phyloP scores from a whole-genome alignment of 1,284 basidiomycete species.

The Irpex sp. region DNA sequence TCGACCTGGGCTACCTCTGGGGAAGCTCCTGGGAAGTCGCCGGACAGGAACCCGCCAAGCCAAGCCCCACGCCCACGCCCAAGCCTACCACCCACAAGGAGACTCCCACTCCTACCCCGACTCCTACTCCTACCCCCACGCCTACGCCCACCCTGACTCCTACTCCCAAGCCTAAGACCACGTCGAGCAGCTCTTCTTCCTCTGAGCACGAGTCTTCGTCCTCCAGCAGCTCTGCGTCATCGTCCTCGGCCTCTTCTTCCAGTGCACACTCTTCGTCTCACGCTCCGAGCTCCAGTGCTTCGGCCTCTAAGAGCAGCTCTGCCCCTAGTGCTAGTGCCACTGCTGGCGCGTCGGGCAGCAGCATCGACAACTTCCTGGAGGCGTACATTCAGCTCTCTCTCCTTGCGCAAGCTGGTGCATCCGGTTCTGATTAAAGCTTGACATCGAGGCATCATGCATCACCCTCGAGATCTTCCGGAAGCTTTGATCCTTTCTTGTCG shows the following conservation, averaged over 20 bases:
- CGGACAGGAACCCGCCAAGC: neutral
- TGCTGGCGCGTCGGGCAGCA: neutral
- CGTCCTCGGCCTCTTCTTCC: neutral
- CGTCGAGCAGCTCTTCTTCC: neutral
- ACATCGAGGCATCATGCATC: neutral
- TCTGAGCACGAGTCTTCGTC: neutral
- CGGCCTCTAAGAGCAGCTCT: neutral
- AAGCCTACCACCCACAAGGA: neutral
- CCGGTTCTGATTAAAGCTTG: neutral
- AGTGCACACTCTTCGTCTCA: neutral
- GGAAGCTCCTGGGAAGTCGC: neutral
- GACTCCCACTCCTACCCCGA: neutral
- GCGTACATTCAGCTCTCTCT: neutral
- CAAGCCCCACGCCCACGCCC: neutral
- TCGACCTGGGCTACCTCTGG: neutral
- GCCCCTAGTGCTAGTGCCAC: neutral
- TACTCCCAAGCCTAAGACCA: neutral
- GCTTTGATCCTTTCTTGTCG: neutral
- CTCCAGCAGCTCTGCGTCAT: neutral
- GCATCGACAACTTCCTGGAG: neutral
- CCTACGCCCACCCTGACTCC: neutral
- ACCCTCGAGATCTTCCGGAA: no score
- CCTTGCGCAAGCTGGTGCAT: neutral
- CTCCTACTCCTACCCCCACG: neutral
- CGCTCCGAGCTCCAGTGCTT: neutral